Evolutionary conservation across 1,284 basidiomycete species (phyloP), one percentile per base, ranked within the genome.

Genomic region (Apiotrichum domesticum): DNA sequence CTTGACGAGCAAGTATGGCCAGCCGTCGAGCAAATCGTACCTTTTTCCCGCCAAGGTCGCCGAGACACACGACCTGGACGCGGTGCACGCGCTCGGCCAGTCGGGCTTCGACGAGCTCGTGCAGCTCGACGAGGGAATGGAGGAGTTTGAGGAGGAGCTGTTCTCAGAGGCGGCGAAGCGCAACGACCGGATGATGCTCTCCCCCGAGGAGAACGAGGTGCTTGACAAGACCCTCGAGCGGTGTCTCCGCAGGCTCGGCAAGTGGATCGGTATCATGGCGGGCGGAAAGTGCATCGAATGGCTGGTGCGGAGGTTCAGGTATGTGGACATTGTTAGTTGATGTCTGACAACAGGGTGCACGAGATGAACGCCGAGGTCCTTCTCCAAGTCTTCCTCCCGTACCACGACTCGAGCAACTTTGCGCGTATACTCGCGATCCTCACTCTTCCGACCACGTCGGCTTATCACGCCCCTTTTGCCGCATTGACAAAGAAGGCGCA

Each of bases 341-440:
- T 3, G 1, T 2, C 21, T 32, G 39, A 2, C 14, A 9, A 6
- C 68, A 95, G 94, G 69, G 84, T 98, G 41, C 84, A 98, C 72
- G 93, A 98, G 71, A 93, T 97, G 79, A 96, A 97, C 68, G 82
- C 93, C 43, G 81, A 87, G 48, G 81, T 83, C n/a, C 68, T 94
- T 21, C 80, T 98, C 6, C 79, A 85, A 11, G 80, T 91, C 15
- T 98, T 98, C 76, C 77, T 98, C 34, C 96, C 96, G 0, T 98
- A 95, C 72, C 92, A 98, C 69, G 90, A 93, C 65, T 91, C 95
- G 2, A 86, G 88, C 0, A 93, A 98, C 71, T 98, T 98, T 74
- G 83, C 87, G 7, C 94, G 95, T 71, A 90, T 98, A 82, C 80
- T 96, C 43, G 86, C 87, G 4, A 93, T 97, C 66, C 78, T 92